phyloP scores from a whole-genome alignment of 208 protist genomes.

The Trypanosoma theileri region DNA sequence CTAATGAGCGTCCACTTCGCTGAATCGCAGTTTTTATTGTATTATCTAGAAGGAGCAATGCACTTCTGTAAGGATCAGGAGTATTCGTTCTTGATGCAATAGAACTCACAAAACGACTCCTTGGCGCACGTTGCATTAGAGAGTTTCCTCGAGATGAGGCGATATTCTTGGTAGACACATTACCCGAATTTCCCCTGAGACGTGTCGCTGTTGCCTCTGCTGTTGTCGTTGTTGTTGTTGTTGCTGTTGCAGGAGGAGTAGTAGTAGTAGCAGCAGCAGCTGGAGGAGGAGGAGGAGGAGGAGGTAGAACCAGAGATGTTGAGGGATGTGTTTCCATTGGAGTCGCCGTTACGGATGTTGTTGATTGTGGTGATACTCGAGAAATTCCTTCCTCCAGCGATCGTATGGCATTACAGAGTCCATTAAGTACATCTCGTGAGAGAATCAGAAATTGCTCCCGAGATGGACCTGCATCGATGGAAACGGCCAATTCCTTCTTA shows the following conservation, averaged over 20 bases:
- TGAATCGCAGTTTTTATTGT: constrained; percentile 4
- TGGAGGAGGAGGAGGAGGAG: too few species aligned
- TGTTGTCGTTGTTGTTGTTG: not conserved
- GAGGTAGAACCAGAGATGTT: too few species aligned
- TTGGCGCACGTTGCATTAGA: too few species aligned
- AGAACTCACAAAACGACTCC: not conserved
- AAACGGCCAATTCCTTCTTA: constrained; percentile 2
- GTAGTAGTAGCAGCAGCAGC: too few species aligned
- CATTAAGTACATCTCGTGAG: constrained; percentile 1
- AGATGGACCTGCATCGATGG: not conserved
- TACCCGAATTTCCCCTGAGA: constrained; percentile 8
- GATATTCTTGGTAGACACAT: not conserved
- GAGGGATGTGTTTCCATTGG: not conserved
- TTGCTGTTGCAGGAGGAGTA: not conserved
- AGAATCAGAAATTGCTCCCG: constrained; percentile 12
- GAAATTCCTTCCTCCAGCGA: constrained; percentile 1
- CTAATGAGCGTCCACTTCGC: not conserved
- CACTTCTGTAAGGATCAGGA: constrained; percentile 4
- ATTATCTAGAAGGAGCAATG: constrained; percentile 2
- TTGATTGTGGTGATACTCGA: constrained; percentile 3
- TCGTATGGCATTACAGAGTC: not conserved
- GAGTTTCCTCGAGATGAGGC: too few species aligned
- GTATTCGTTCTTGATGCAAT: not conserved
- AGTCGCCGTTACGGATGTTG: not conserved
- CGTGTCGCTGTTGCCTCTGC: not conserved